Evolutionary conservation across 2,329 filamentous ascomycete species (phyloP).

Genomic region (Fusarium torulosum): DNA sequence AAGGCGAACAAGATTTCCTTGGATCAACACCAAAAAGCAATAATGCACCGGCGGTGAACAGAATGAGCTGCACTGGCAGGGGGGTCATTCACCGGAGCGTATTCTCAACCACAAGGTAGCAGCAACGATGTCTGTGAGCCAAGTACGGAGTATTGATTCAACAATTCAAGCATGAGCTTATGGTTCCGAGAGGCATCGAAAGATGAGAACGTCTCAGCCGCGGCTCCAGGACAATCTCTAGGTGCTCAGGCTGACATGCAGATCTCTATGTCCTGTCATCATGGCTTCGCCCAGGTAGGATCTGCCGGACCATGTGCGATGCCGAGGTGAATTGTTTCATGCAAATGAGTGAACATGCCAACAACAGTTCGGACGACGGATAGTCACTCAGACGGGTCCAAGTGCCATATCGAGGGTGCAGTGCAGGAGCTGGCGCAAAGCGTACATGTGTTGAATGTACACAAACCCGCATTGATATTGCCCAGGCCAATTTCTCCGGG

Average conservation of each 20-base stretch:
- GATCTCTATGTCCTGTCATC: slow-evolving; percentile 12
- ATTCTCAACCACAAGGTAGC: slow-evolving; percentile 3
- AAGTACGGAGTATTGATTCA: background rate
- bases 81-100: background rate
- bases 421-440: background rate
- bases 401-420: background rate
- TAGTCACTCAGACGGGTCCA: slow-evolving; percentile 14
- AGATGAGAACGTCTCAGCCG: slow-evolving; percentile 5
- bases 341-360: slow-evolving; percentile 7
- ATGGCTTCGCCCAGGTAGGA: slow-evolving; percentile 5
- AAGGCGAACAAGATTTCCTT: slow-evolving; percentile 3
- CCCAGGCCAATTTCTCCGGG: background rate
- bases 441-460: slow-evolving; percentile 5
- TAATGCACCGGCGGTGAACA: slow-evolving; percentile 31
- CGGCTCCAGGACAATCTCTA: background rate
- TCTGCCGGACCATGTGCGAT: slow-evolving; percentile 15
- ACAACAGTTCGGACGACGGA: slow-evolving; percentile 9
- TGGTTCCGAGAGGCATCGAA: background rate
- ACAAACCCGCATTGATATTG: background rate
- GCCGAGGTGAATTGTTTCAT: slow-evolving; percentile 33
- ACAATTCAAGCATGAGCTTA: background rate
- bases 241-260: slow-evolving; percentile 9
- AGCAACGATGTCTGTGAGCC: background rate
- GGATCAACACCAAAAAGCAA: slow-evolving; percentile 15
- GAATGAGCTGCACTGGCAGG: slow-evolving; percentile 19